Evolutionary conservation across 2,329 filamentous ascomycete species (phyloP).

Genomic region (Penicillium crustosum): DNA sequence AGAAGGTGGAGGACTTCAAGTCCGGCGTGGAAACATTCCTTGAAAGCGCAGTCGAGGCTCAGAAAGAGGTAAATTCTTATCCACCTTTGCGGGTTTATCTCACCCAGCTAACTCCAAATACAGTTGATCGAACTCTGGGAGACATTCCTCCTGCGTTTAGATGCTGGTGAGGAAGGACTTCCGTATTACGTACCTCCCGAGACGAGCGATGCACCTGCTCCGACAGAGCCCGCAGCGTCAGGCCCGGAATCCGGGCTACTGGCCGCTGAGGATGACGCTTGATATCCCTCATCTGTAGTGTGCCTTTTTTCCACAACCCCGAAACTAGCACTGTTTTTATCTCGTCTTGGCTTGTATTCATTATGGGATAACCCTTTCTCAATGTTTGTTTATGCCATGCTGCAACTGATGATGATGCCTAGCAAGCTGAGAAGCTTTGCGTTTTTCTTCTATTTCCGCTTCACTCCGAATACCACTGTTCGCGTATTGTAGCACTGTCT

Average conservation of each 20-base stretch:
- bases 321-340: neutral
- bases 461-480: slow-evolving; percentile 21
- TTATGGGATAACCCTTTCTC: neutral
- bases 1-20: slow-evolving; percentile 99
- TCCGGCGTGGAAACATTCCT: slow-evolving; percentile 96
- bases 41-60: slow-evolving; percentile 93
- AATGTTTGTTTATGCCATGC: slow-evolving; percentile 3
- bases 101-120: slow-evolving; percentile 42
- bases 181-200: slow-evolving; percentile 44
- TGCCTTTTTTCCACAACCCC: neutral
- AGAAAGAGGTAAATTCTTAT: slow-evolving; percentile 77
- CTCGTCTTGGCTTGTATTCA: slow-evolving; percentile 6
- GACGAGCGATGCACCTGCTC: slow-evolving; percentile 19
- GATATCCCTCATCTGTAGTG: neutral
- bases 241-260: slow-evolving; percentile 10
- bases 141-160: slow-evolving; percentile 93
- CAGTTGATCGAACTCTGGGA: slow-evolving; percentile 92
- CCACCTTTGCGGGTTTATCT: neutral
- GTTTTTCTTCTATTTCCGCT: slow-evolving; percentile 3
- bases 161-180: slow-evolving; percentile 80
- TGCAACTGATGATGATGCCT: slow-evolving; percentile 9
- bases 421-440: slow-evolving; percentile 10
- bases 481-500: slow-evolving; percentile 17
- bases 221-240: slow-evolving; percentile 19
- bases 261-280: slow-evolving; percentile 17